Conservation (phyloP, 495 filamentous ascomycete genomes). For the Halenospora varia region DNA sequence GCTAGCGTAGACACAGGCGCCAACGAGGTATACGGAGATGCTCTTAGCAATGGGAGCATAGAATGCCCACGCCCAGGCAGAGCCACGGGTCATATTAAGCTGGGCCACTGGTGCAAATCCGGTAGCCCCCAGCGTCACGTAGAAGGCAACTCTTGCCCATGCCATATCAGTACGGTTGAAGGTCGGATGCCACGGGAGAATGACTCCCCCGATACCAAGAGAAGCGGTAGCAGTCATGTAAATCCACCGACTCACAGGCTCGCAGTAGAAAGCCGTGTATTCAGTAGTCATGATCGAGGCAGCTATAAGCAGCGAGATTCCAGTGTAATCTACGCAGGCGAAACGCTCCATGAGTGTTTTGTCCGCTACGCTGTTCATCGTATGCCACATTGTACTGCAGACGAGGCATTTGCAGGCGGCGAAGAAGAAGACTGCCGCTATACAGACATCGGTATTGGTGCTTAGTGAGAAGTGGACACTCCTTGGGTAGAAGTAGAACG, state of each 20-base stretch:
- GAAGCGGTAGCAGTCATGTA: slow-evolving; percentile 81
- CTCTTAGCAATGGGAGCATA: slow-evolving; percentile 88
- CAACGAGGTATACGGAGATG: slow-evolving; percentile 76
- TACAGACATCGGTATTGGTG: slow-evolving; percentile 79
- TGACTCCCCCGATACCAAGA: slow-evolving; percentile 81
- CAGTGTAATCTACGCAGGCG: slow-evolving; percentile 97
- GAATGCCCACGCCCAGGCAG: slow-evolving; percentile 71
- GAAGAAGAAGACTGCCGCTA: slow-evolving; percentile 94
- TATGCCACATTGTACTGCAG: slow-evolving; percentile 96
- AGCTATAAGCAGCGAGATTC: slow-evolving; percentile 93
- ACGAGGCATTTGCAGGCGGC: slow-evolving; percentile 93
- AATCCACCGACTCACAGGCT: slow-evolving; percentile 78
- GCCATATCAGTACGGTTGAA: slow-evolving; percentile 93
- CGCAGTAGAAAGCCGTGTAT: slow-evolving; percentile 98
- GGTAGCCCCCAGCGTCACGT: slow-evolving; percentile 80
- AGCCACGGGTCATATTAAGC: slow-evolving; percentile 70
- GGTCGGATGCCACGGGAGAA: slow-evolving; percentile 92
- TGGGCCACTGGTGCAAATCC: slow-evolving; percentile 88
- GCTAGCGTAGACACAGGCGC: slow-evolving; percentile 86
- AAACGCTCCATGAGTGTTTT: slow-evolving; percentile 89
- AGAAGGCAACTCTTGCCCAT: slow-evolving; percentile 90
- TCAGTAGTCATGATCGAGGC: slow-evolving; percentile 98
- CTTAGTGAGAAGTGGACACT: slow-evolving; percentile 81
- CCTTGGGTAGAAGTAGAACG: slow-evolving; percentile 94
- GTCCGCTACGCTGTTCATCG: slow-evolving; percentile 92